These are phyloP conservation scores for Lichtheimia ornata DNA, from an alignment of 371 early-diverging fungal species.

Conservation along the genomic window DNA sequence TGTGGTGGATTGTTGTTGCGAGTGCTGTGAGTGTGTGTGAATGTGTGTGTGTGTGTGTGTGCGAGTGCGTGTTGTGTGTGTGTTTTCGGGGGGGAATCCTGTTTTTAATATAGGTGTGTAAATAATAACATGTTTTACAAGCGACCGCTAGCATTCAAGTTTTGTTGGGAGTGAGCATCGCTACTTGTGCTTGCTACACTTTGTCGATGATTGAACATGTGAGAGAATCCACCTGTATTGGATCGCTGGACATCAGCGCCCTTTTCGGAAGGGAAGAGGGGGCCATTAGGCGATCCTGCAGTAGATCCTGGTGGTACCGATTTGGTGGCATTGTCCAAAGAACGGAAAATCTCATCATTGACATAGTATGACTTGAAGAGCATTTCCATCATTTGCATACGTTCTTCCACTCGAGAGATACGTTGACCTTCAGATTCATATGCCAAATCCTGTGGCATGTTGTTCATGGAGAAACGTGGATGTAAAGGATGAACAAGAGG, in stretches of 20 bases:
- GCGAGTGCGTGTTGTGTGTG: not conserved
- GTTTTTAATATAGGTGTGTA: not conserved
- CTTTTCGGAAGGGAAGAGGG: constrained; percentile 11
- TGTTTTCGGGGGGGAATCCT: not conserved
- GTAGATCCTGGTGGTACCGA: not conserved
- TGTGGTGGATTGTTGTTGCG: no score
- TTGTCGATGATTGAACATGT: constrained; percentile 49
- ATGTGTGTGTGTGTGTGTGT: not conserved
- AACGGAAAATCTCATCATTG: constrained; percentile 46
- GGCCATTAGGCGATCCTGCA: constrained; percentile 3
- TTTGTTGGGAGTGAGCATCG: constrained; percentile 23
- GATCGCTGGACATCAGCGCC: constrained; percentile 14
- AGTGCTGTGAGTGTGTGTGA: not conserved
- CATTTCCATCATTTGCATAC: constrained; percentile 34
- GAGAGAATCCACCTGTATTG: constrained; percentile 39
- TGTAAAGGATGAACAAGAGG: constrained; percentile 53
- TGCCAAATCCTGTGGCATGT: constrained; percentile 19
- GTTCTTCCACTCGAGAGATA: constrained; percentile 31
- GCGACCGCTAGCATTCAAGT: constrained; percentile 7
- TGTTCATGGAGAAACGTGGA: constrained; percentile 38
- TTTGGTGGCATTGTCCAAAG: constrained; percentile 34
- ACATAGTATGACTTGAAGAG: constrained; percentile 43
- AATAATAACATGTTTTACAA: constrained; percentile 5
- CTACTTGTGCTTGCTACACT: constrained; percentile 41
- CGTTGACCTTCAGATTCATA: constrained; percentile 30